Evolutionary conservation across 257 asterid genomes (phyloP).

Genomic region (Capsicum chinense): DNA sequence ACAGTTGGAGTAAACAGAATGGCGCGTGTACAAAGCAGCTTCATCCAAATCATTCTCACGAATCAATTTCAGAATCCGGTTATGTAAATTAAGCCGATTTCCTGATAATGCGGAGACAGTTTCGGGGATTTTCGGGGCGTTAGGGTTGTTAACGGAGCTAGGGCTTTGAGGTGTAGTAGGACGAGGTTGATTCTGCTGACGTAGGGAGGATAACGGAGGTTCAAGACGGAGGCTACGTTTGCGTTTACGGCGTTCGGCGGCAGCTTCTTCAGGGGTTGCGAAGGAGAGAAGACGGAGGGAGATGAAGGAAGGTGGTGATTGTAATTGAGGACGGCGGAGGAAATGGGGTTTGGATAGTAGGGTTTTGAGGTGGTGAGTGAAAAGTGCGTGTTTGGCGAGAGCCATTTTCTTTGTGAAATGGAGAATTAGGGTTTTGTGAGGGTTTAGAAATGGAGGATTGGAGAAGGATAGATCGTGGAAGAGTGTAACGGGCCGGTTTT

Average conservation of each 20-base stretch:
- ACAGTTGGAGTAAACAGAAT: conserved; percentile 88
- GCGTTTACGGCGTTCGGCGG: conserved; percentile 90
- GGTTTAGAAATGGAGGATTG: conserved; percentile 27
- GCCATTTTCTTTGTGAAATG: conserved; percentile 47
- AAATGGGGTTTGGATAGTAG: conserved; percentile 47
- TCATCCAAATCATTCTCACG: conserved; percentile 93
- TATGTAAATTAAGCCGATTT: conserved; percentile 76
- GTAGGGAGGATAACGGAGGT: conserved; percentile 74
- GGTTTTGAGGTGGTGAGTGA: conserved; percentile 58
- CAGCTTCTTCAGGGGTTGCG: conserved; percentile 96
- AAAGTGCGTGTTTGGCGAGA: conserved; percentile 63
- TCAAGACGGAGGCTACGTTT: conserved; percentile 87
- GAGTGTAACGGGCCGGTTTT: too few species aligned
- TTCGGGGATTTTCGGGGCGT: conserved; percentile 88
- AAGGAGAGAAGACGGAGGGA: conserved; percentile 73
- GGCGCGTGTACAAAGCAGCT: conserved; percentile 91
- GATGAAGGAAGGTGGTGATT: conserved; percentile 43
- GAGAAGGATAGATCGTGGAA: background rate
- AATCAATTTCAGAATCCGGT: conserved; percentile 71
- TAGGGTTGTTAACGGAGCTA: conserved; percentile 53
- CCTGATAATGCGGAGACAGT: conserved; percentile 74
- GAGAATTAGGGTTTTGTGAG: conserved; percentile 28
- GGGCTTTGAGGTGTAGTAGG: conserved; percentile 50
- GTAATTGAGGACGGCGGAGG: conserved; percentile 37
- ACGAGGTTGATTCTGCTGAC: conserved; percentile 58